Conservation (phyloP, 768 basidiomycete species). For the Rhizopogon roseolus region DNA sequence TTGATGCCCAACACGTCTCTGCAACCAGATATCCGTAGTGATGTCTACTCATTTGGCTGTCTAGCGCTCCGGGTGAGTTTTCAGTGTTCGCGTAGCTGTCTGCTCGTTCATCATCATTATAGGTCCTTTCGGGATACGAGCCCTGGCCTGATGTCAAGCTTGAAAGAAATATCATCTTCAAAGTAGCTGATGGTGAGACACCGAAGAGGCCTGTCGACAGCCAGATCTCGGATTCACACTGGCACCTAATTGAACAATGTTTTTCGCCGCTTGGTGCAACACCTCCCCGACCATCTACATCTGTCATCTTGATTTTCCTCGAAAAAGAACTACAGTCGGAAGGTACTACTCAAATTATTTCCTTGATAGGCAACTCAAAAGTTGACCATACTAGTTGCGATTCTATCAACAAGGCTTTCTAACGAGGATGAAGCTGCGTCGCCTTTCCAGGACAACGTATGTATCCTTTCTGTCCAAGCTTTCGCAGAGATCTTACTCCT, state of each 20-base stretch:
- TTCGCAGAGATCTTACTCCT: no score
- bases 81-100: not conserved
- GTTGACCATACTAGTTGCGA: not conserved
- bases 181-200: not conserved
- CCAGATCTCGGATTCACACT: not conserved
- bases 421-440: not conserved
- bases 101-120: not conserved
- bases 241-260: not conserved
- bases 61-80: slow-evolving; percentile 12
- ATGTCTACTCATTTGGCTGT: slow-evolving; percentile 17
- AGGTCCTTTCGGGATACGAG: not conserved
- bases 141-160: not conserved
- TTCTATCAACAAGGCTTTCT: not conserved
- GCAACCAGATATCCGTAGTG: not conserved
- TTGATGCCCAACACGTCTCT: slow-evolving; percentile 5
- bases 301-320: not conserved
- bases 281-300: not conserved
- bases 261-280: not conserved
- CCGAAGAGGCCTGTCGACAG: not conserved
- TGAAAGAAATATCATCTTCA: not conserved
- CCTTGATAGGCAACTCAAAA: not conserved
- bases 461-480: no score
- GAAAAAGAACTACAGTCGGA: not conserved
- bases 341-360: not conserved
- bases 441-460: not conserved